Evolutionary conservation across 2,329 filamentous ascomycete species (phyloP).

Genomic region (Xylariaceae sp.): DNA sequence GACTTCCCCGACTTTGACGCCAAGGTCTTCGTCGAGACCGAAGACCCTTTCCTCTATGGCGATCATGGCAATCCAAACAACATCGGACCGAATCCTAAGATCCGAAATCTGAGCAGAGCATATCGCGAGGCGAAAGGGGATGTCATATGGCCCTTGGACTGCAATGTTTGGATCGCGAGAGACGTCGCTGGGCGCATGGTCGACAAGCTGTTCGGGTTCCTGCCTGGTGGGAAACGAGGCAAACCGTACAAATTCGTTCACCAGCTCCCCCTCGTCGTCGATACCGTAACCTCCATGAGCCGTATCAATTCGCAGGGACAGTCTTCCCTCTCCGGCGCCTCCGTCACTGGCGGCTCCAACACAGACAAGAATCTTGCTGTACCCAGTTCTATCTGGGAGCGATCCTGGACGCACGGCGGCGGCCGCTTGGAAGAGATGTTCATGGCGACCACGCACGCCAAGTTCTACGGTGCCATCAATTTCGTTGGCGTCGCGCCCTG

Average conservation of each 20-base stretch:
- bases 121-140: slow-evolving; percentile 86
- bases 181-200: slow-evolving; percentile 85
- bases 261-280: slow-evolving; percentile 85
- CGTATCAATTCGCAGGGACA: slow-evolving; percentile 22
- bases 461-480: slow-evolving; percentile 98
- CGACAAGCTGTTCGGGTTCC: slow-evolving; percentile 72
- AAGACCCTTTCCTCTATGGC: slow-evolving; percentile 67
- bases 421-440: slow-evolving; percentile 91
- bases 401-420: slow-evolving; percentile 51
- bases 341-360: slow-evolving; percentile 27
- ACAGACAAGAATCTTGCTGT: slow-evolving; percentile 27
- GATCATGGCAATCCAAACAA: slow-evolving; percentile 45
- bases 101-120: slow-evolving; percentile 89
- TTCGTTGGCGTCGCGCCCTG: slow-evolving; percentile 87
- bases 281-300: slow-evolving; percentile 46
- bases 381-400: slow-evolving; percentile 21
- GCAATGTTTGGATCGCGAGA: slow-evolving; percentile 86
- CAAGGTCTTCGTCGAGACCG: slow-evolving; percentile 72
- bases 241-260: slow-evolving; percentile 87
- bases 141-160: slow-evolving; percentile 91
- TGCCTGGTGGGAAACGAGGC: slow-evolving; percentile 39
- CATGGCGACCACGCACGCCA: slow-evolving; percentile 88
- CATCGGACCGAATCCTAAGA: slow-evolving; percentile 96
- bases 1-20: slow-evolving; percentile 72
- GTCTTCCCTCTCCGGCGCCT: slow-evolving; percentile 30